Conservation (phyloP, 345 rosid genomes). For the Citrus mangshanensis region DNA sequence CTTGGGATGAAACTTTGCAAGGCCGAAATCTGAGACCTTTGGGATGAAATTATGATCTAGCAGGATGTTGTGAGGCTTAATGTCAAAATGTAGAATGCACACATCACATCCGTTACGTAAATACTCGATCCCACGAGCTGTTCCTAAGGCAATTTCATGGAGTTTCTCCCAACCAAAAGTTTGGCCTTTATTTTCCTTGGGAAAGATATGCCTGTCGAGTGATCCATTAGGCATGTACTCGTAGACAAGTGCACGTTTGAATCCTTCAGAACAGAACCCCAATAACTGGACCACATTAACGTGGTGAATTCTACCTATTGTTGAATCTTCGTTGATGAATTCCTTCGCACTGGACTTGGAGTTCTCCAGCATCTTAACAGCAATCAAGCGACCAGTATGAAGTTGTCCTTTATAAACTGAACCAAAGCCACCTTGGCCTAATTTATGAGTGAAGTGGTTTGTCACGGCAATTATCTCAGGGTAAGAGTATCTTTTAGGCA, state of each 20-base stretch:
- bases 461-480: neutral
- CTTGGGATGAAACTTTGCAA: slow-evolving; percentile 20
- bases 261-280: neutral
- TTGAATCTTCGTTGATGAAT: slow-evolving; percentile 17
- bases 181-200: neutral
- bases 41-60: slow-evolving; percentile 19
- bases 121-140: slow-evolving; percentile 27
- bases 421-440: slow-evolving; percentile 14
- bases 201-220: neutral
- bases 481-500: slow-evolving; percentile 5
- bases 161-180: neutral
- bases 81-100: slow-evolving; percentile 30
- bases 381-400: neutral
- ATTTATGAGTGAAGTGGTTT: neutral
- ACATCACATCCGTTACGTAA: slow-evolving; percentile 22
- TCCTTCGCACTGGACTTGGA: slow-evolving; percentile 6
- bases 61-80: slow-evolving; percentile 19
- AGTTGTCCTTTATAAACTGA: slow-evolving; percentile 1
- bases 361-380: slow-evolving; percentile 3
- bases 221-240: slow-evolving; percentile 18
- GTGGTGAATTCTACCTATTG: slow-evolving; percentile 9
- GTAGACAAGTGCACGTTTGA: neutral
- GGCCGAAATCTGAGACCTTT: slow-evolving; percentile 35
- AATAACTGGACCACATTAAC: slow-evolving; percentile 2
- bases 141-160: slow-evolving; percentile 21